Evolutionary conservation across 2,329 filamentous ascomycete genomes (phyloP).

Genomic region (Hypoxylon sp.): DNA sequence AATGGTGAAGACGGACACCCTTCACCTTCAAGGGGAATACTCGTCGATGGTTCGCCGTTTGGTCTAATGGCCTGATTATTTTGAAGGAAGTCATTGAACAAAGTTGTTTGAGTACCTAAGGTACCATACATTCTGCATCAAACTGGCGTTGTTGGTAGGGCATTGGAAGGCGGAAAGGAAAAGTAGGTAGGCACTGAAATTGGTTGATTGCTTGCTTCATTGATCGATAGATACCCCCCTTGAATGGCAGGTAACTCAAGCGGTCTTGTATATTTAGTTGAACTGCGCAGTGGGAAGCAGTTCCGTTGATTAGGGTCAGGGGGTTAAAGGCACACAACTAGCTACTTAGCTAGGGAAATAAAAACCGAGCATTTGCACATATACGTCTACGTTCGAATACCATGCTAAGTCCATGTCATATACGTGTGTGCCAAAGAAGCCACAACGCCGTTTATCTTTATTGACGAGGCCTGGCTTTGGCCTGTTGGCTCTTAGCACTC

Average conservation of each 20-base stretch:
- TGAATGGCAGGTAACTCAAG: neutral
- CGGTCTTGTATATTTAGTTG: constrained; percentile 12
- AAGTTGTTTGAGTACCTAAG: neutral
- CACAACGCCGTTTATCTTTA: constrained; percentile 24
- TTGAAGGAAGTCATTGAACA: neutral
- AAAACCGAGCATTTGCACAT: neutral
- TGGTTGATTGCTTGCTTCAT: neutral
- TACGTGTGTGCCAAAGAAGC: constrained; percentile 18
- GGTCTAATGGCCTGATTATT: neutral
- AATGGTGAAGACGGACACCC: neutral
- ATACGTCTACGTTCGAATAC: neutral
- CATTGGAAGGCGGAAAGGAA: constrained; percentile 6
- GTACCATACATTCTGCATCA: constrained; percentile 5
- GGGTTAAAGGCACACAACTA: constrained; percentile 3
- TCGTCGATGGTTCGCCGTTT: neutral
- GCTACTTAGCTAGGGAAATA: neutral
- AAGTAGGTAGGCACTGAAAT: constrained; percentile 1
- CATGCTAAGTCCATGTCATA: constrained; percentile 2
- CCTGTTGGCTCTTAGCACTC: constrained; percentile 11
- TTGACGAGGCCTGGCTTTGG: constrained; percentile 13
- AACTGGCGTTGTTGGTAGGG: constrained; percentile 14
- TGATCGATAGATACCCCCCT: neutral
- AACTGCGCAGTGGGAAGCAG: neutral
- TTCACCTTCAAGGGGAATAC: neutral
- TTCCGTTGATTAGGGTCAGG: neutral